Conservation (phyloP, 148 eudicot species). For the Spergularia bocconei region DNA sequence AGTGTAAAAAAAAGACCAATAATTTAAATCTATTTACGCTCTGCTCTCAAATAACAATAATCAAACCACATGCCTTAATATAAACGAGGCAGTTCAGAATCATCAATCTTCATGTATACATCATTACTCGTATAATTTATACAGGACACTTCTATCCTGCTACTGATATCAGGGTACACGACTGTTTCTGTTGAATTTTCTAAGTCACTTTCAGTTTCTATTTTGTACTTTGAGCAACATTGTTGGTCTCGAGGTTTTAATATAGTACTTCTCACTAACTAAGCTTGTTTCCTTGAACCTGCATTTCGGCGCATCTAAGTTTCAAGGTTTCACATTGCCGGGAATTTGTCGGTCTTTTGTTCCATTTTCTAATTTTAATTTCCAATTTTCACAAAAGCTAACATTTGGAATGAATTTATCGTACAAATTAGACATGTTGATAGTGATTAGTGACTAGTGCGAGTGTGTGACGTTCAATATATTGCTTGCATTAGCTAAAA, state of each 20-base stretch:
- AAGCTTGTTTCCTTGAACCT: background rate
- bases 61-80: constrained; percentile 12
- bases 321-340: background rate
- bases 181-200: no score
- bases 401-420: no score
- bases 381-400: no score
- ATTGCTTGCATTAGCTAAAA: no score
- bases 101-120: no score
- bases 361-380: no score
- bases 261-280: background rate
- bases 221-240: background rate
- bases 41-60: background rate
- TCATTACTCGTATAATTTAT: no score
- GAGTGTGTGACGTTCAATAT: no score
- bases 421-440: no score
- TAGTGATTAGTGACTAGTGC: no score
- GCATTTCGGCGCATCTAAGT: constrained; percentile 12
- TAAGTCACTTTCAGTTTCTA: background rate
- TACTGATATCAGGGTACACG: no score
- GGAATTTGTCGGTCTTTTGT: background rate
- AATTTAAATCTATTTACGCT: background rate
- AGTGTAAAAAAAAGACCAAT: background rate
- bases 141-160: no score
- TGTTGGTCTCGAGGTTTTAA: constrained; percentile 18
- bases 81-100: background rate